Evolutionary conservation across 441 rosid species (phyloP).

Genomic region (Euphorbia schlechtendalii): DNA sequence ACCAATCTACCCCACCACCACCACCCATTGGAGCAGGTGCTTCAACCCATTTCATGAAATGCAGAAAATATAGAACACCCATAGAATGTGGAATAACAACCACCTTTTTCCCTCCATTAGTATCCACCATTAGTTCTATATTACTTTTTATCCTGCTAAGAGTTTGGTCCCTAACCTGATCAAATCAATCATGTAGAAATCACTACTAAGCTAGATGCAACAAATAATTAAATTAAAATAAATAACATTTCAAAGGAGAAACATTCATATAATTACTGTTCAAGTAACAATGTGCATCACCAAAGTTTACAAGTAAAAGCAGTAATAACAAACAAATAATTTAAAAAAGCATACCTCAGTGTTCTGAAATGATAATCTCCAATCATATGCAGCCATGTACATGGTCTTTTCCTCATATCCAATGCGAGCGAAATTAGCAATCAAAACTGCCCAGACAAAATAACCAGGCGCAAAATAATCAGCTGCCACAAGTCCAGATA

Average conservation of each 20-base stretch:
- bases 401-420: constrained; percentile 95
- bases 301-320: not conserved
- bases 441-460: constrained; percentile 98
- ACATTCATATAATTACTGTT: not conserved
- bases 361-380: constrained; percentile 94
- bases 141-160: constrained; percentile 82
- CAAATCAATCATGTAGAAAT: not conserved
- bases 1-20: constrained; percentile 94
- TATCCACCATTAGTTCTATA: constrained; percentile 78
- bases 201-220: not conserved
- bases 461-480: constrained; percentile 96
- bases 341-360: constrained; percentile 46
- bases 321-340: not conserved
- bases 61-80: constrained; percentile 91
- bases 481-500: constrained; percentile 93
- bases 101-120: constrained; percentile 76
- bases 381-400: constrained; percentile 97
- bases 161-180: constrained; percentile 87
- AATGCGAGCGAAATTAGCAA: constrained; percentile 85
- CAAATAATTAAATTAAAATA: no score
- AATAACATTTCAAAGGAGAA: not conserved
- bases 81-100: constrained; percentile 94
- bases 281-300: not conserved
- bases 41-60: constrained; percentile 99
- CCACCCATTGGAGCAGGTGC: constrained; percentile 98